Percentiles rank a stretch among this genome's conserved stretches.
Conservation (phyloP, 1,139 yeast genomes). For the Kurtzmaniella natalensis region DNA sequence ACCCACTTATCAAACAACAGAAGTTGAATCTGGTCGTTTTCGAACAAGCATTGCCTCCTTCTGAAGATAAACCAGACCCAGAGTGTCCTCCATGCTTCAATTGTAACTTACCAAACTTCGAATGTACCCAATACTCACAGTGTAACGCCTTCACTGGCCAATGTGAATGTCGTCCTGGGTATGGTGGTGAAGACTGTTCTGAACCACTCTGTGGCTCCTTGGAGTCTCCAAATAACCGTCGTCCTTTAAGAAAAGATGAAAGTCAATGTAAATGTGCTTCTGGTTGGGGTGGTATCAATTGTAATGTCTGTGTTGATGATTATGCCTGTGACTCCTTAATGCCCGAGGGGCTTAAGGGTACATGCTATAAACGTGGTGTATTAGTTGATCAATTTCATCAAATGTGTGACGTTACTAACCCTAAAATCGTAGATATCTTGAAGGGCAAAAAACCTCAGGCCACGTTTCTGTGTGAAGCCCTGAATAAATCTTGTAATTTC, state of each 20-base stretch:
- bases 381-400: constrained; percentile 78
- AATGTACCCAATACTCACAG: constrained; percentile 81
- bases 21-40: background rate
- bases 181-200: constrained; percentile 90
- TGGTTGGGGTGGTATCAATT: constrained; percentile 94
- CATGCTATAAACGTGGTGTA: constrained; percentile 87
- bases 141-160: constrained; percentile 87
- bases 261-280: constrained; percentile 63
- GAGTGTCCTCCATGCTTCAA: constrained; percentile 87
- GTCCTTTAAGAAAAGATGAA: constrained; percentile 58
- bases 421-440: constrained; percentile 75
- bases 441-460: constrained; percentile 85
- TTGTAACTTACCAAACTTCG: constrained; percentile 87
- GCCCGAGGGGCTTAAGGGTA: constrained; percentile 85
- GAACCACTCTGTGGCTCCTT: constrained; percentile 86
- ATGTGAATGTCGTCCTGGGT: constrained; percentile 90
- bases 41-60: background rate
- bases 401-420: constrained; percentile 92
- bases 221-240: constrained; percentile 55
- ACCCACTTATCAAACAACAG: background rate
- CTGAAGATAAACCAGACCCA: background rate
- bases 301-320: constrained; percentile 76
- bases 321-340: constrained; percentile 77
- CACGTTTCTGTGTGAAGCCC: constrained; percentile 79
- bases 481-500: constrained; percentile 68